Conservation (phyloP, 495 filamentous ascomycete genomes). For the Podospora didyma region DNA sequence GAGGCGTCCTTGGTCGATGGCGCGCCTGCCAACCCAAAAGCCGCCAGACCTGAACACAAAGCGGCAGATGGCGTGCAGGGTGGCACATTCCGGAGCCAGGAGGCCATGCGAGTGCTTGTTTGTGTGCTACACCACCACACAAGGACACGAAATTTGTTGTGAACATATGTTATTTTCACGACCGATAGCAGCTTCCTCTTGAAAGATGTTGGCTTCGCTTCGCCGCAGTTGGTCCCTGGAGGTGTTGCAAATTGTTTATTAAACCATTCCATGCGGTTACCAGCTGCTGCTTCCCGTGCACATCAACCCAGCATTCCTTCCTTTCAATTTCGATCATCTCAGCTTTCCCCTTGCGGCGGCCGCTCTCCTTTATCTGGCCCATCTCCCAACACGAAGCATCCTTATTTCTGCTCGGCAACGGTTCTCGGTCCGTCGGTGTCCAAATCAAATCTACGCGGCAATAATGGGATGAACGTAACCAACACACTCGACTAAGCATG, state of each 20-base stretch:
- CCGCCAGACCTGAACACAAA: slow-evolving; percentile 3
- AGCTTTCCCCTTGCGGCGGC: too few species aligned
- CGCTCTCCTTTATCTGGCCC: neutral
- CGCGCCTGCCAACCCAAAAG: neutral
- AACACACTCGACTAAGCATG: neutral
- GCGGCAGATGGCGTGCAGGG: neutral
- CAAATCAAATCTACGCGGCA: neutral
- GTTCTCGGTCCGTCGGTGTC: neutral
- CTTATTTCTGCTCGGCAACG: neutral
- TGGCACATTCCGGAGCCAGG: neutral
- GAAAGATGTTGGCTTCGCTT: too few species aligned
- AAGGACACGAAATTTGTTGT: too few species aligned
- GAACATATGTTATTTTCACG: too few species aligned
- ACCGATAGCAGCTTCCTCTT: too few species aligned
- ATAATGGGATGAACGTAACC: neutral
- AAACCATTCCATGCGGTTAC: too few species aligned
- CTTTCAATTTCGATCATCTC: neutral
- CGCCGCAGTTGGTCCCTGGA: too few species aligned
- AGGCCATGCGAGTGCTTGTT: neutral
- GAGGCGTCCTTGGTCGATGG: neutral
- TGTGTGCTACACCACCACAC: neutral
- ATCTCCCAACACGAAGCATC: neutral
- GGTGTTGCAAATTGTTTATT: too few species aligned
- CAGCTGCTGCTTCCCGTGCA: neutral
- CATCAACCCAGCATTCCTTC: neutral